Base-by-base conservation (phyloP, 1,284 basidiomycete species). In the Leccinum solheimii region DNA sequence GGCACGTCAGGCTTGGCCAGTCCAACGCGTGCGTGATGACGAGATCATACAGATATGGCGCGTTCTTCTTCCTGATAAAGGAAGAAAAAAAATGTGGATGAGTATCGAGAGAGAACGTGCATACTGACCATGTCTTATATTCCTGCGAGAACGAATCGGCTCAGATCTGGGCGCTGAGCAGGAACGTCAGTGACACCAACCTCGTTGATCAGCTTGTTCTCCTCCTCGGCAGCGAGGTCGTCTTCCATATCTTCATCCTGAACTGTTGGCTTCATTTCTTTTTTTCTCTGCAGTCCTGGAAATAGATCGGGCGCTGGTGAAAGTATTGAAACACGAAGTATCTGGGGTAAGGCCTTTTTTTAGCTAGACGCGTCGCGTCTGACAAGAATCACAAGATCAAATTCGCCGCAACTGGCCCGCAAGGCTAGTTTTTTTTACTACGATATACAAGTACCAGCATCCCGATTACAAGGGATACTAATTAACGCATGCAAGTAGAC, bases 1-100 rank as follows among this genome's bases (percentile, higher is more conserved):
- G 97, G 75, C 94, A 96, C 3, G 97, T 99, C 70, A 99, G 77
- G 70, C 91, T 95, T 16, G 97, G 97, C 97, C 97, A 99, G 75
- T 98, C 95, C 58, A 99, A 83, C 27, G 97, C 97, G 74, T 98
- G 96, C 0, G 97, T 98, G 70, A 99, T 92, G 67, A 99, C 94
- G 21, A 97, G 84, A 78, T 99, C 97, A 78, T 99, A 99, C 27
- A 98, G 86, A 78, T 97, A 98, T 21, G 94, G 95, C 54, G 95
- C 92, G 78, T 97, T 97, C 81, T 97, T 97, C 86, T 97, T 98
- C 93, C 93, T 93, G 69, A 50, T 59, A 53, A 62, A 50, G 26
- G 14, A 5, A 4, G 30, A 6, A 43, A 56, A 55, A 54, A 56
- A 32, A 43, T 36, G 51, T 56, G 54, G 67, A 59, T 64, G 50